phyloP scores from a whole-genome alignment of 805 yeast genomes.

The Barnettozyma sucrosica region DNA sequence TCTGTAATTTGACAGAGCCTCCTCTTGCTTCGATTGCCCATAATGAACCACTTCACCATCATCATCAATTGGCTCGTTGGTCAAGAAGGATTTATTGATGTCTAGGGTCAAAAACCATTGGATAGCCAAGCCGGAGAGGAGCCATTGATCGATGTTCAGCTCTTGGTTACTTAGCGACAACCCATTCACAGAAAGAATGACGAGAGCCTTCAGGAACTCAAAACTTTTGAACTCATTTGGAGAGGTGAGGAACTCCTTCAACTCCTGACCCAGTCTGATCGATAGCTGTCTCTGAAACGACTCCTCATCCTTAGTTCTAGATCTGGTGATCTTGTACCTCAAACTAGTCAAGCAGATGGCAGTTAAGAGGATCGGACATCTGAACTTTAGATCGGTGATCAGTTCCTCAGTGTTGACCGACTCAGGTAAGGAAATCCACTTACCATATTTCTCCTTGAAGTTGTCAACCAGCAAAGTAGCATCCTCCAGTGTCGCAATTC shows the following conservation, averaged over 20 bases:
- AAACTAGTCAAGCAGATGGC: conserved; percentile 59
- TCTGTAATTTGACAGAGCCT: conserved; percentile 50
- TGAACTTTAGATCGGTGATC: conserved; percentile 39
- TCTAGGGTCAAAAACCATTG: conserved; percentile 54
- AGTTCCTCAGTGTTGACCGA: conserved; percentile 42
- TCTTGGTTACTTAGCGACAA: conserved; percentile 50
- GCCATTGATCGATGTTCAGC: conserved; percentile 63
- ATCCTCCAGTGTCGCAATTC: conserved; percentile 43
- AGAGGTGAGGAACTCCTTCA: conserved; percentile 37
- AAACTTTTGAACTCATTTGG: conserved; percentile 42
- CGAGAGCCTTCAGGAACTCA: conserved; percentile 65
- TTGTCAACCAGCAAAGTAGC: conserved; percentile 45
- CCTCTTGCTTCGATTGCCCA: conserved; percentile 25
- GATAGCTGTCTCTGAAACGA: conserved; percentile 25
- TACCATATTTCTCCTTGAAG: conserved; percentile 62
- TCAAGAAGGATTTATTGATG: conserved; percentile 22
- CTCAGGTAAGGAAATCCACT: conserved; percentile 73
- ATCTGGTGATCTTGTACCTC: conserved; percentile 34
- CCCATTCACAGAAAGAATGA: conserved; percentile 59
- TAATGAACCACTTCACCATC: background rate
- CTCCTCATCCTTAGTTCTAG: conserved; percentile 7
- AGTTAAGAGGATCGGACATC: conserved; percentile 61
- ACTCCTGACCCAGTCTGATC: conserved; percentile 33
- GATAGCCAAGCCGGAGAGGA: conserved; percentile 57
- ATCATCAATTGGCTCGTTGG: conserved; percentile 10